Base-by-base conservation (phyloP, 129 eudicot species). In the Flaveria trinervia region DNA sequence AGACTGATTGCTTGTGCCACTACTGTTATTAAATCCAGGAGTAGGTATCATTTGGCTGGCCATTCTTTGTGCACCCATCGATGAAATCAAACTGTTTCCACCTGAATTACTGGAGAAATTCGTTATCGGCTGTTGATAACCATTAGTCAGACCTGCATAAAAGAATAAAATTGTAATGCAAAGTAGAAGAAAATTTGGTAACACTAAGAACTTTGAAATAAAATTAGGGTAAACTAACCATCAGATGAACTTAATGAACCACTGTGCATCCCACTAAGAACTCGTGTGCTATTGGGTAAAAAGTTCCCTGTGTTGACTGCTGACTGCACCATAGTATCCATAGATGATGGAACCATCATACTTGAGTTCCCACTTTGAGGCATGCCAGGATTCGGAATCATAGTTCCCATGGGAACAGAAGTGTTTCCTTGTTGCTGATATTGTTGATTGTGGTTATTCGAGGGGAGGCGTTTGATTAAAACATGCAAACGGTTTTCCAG, bases 361-460 rank as follows among this genome's bases (percentile, higher is more conserved):
- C 77, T 86, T 65, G 95, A 83, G 76, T 84, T 84, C 70, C 89
- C 90, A 73, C 79, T 86, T 80, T 88, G 98, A 66, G 86, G 82
- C 79, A 93, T 83, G 41, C 98, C 98, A 57, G 98, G 98, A 68
- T 96, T 93, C 70, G 98, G 98, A 54, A 93, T 93, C 98, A 93
- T 93, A 10, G 91, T 85, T 78, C 95, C 90, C 78, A 78, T 79
- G 22, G 89, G 71, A 60, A 90, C 73, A 12, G 96, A 83, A 75
- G 89, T 75, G 75, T 88, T 88, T 36, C 71, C 83, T 60, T 77
- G 93, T 26, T 85, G 92, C 26, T 90, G 75, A 65, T 76, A 73
- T 70, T 81, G 97, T 76, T 86, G 92, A 74, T 68, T 84, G 17
- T 73, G 81, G 79, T 83, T 86, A 46, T 49, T 60, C 68, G 62